Evolutionary conservation across 2,329 filamentous ascomycete species (phyloP).

Genomic region (Rhynchosporium secalis): DNA sequence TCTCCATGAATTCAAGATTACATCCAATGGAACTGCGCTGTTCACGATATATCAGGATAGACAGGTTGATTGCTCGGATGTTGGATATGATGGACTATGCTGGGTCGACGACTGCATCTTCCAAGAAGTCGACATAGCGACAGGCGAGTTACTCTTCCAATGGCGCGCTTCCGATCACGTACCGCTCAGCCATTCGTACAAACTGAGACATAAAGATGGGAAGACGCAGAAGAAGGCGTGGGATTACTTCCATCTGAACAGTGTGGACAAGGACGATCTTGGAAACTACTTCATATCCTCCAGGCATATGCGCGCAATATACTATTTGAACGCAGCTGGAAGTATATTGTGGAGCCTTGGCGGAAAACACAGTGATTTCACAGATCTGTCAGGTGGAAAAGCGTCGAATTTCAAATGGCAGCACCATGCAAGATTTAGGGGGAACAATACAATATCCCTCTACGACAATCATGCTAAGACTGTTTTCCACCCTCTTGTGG

Average conservation of each 20-base stretch:
- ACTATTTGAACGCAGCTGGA: slow-evolving; percentile 48
- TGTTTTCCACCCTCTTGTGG: slow-evolving; percentile 38
- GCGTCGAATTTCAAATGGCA: slow-evolving; percentile 51
- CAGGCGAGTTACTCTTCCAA: slow-evolving; percentile 50
- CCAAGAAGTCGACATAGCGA: slow-evolving; percentile 52
- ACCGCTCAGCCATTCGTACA: slow-evolving; percentile 21
- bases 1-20: slow-evolving; percentile 20
- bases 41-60: slow-evolving; percentile 20
- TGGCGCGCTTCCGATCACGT: slow-evolving; percentile 48
- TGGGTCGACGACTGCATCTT: slow-evolving; percentile 37
- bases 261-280: slow-evolving; percentile 42
- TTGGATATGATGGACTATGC: slow-evolving; percentile 12
- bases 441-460: slow-evolving; percentile 27
- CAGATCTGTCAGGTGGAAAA: slow-evolving; percentile 29
- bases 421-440: slow-evolving; percentile 47
- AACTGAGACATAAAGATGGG: slow-evolving; percentile 14
- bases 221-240: slow-evolving; percentile 24
- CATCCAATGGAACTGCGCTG: slow-evolving; percentile 17
- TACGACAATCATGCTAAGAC: slow-evolving; percentile 43
- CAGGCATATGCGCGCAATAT: slow-evolving; percentile 47
- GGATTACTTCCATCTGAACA: slow-evolving; percentile 39
- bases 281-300: slow-evolving; percentile 51
- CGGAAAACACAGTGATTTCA: slow-evolving; percentile 47
- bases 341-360: slow-evolving; percentile 50
- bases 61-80: slow-evolving; percentile 12